Evolutionary conservation across 345 rosid genomes (phyloP), one percentile per base, ranked within the genome.

Genomic region (Barbarea vulgaris): DNA sequence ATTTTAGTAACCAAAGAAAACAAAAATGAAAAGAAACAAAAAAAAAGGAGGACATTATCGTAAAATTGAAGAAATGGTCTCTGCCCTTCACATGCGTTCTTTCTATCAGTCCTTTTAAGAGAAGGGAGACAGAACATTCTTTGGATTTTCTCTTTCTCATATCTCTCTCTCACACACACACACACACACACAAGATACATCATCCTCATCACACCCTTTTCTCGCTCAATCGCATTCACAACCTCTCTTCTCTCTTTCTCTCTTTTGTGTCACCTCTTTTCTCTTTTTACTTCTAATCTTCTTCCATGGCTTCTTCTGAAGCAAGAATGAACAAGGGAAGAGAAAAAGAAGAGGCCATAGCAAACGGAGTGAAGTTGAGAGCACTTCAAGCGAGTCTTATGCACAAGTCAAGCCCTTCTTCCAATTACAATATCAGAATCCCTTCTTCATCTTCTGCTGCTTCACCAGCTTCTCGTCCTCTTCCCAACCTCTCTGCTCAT

Each of bases 331-430:
- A 15, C 76, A 66, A 39, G 34, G 50, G 63, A 75, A 74, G 71
- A 72, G 96, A 94, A 10, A 84, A 88, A 71, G 88, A 89, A 68
- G 88, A 90, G 13, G 93, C 91, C 88, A 90, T 94, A 84, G 85
- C 96, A 60, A 91, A 94, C 57, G 96, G 97, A 1, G 88, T 89
- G 54, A 96, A 90, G 79, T 66, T 92, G 25, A 82, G 97, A 77
- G 92, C 96, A 68, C 83, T 94, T 34, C 98, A 93, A 81, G 93
- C 96, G 2, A 81, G 95, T 83, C 73, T 91, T 33, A 79, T 84
- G 77, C 83, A 87, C 33, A 91, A 91, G 42, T 84, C 81, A 56
- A 88, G 89, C 73, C 91, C 98, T 7, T 79, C 86, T 5, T 81
- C 83, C 80, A 54, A 21, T 53, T 58, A 67, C 61, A 58, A 30